Conservation (phyloP, 2,329 filamentous ascomycete species). For the Rutstroemia sp. region DNA sequence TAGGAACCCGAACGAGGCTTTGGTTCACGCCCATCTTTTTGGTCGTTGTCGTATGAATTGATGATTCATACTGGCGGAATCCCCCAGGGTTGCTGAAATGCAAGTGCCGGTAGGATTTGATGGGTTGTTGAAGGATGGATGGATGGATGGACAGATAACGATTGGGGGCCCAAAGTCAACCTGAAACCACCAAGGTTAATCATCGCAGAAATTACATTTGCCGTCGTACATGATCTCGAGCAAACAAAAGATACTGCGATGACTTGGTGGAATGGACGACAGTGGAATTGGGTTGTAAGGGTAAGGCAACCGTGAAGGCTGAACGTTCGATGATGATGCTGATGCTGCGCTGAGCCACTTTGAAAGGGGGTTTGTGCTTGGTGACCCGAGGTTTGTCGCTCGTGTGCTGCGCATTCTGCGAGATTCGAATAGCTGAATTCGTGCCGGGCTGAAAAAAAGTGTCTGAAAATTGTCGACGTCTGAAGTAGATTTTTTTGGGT, state of each 20-base stretch:
- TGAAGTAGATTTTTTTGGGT: neutral
- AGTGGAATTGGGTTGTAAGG: neutral
- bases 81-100: too few species aligned
- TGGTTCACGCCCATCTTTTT: too few species aligned
- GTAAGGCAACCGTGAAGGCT: conserved; percentile 5
- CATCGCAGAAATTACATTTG: neutral
- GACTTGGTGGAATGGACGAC: neutral
- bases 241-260: neutral
- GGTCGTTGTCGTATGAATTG: too few species aligned
- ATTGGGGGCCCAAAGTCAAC: neutral
- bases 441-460: neutral
- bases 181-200: neutral
- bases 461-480: neutral
- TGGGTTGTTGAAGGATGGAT: neutral
- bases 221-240: conserved; percentile 11
- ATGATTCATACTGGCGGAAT: too few species aligned
- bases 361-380: neutral
- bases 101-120: too few species aligned
- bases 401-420: neutral
- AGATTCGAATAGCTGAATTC: neutral
- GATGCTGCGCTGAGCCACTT: conserved; percentile 7
- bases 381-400: neutral
- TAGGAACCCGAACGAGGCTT: too few species aligned
- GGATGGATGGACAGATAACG: neutral
- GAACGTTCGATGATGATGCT: conserved; percentile 2